Evolutionary conservation across 2,329 filamentous ascomycete genomes (phyloP).

Genomic region (Tolypocladium album): DNA sequence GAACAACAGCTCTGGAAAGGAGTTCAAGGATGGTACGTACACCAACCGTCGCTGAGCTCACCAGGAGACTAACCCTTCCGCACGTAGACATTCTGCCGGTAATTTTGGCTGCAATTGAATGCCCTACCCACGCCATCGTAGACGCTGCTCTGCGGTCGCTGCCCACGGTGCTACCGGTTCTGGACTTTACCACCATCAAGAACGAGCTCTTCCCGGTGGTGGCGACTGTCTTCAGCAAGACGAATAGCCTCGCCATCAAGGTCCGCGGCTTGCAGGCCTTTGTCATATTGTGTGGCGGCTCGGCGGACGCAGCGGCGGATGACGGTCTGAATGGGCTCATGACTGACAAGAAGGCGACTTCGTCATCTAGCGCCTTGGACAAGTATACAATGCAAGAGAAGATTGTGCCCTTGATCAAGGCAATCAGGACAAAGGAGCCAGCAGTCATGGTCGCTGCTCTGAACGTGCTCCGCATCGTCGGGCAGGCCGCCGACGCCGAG

Average conservation of each 20-base stretch:
- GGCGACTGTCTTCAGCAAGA: slow-evolving; percentile 81
- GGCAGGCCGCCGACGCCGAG: slow-evolving; percentile 71
- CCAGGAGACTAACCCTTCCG: background rate
- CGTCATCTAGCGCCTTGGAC: slow-evolving; percentile 71
- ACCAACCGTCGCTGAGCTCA: background rate
- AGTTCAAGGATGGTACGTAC: slow-evolving; percentile 79
- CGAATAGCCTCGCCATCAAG: slow-evolving; percentile 89
- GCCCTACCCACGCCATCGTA: slow-evolving; percentile 77
- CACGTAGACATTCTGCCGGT: slow-evolving; percentile 73
- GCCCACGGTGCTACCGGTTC: slow-evolving; percentile 68
- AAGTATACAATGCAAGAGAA: slow-evolving; percentile 99
- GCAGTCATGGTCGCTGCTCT: slow-evolving; percentile 94
- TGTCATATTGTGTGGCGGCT: slow-evolving; percentile 76
- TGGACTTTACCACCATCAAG: slow-evolving; percentile 95
- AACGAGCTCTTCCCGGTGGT: slow-evolving; percentile 93
- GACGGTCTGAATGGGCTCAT: slow-evolving; percentile 62
- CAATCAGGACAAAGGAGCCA: slow-evolving; percentile 95
- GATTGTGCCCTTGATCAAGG: slow-evolving; percentile 79
- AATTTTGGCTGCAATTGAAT: slow-evolving; percentile 73
- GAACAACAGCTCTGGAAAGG: slow-evolving; percentile 75
- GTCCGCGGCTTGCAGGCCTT: slow-evolving; percentile 86
- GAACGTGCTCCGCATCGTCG: slow-evolving; percentile 74
- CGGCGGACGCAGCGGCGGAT: slow-evolving; percentile 34
- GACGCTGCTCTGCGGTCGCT: slow-evolving; percentile 75
- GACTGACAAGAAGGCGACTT: slow-evolving; percentile 48